A percentile compares a stretch with the other conserved stretches of the same genome.
These are phyloP conservation scores for Phlyctochytrium arcticum DNA, from an alignment of 192 early-diverging fungal species.

Conservation along the genomic window DNA sequence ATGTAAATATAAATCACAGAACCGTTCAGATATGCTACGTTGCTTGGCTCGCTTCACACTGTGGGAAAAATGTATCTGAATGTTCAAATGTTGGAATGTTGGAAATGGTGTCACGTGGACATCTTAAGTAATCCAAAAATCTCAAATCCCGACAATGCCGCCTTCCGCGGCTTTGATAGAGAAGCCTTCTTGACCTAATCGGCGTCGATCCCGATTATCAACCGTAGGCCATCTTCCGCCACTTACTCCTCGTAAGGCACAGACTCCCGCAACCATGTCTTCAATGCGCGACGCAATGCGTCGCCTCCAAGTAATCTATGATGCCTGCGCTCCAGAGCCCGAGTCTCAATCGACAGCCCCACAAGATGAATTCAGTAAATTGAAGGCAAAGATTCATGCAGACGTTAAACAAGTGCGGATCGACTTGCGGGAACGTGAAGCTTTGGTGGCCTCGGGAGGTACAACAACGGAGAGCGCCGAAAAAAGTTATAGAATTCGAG, in stretches of 20 bases:
- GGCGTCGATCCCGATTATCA: too few relatives aligned
- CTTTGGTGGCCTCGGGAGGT: conserved; percentile 30
- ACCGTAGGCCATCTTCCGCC: neutral
- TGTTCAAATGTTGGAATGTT: too few relatives aligned
- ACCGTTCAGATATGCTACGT: too few relatives aligned
- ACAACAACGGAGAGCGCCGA: conserved; percentile 59
- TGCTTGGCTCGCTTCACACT: too few relatives aligned
- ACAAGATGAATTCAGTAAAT: conserved; percentile 53
- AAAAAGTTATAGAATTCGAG: conserved; percentile 54
- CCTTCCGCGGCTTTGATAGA: too few relatives aligned
- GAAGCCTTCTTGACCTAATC: too few relatives aligned
- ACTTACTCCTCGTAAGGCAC: neutral
- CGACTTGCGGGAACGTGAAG: conserved; percentile 51
- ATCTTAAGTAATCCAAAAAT: too few relatives aligned
- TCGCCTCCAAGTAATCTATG: conserved; percentile 54
- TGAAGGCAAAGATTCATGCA: conserved; percentile 48
- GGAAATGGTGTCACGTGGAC: too few relatives aligned
- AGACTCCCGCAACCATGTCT: conserved; percentile 8
- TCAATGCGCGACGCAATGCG: conserved; percentile 55
- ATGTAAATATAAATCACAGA: too few relatives aligned
- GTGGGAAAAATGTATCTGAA: too few relatives aligned
- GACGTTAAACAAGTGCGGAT: conserved; percentile 48
- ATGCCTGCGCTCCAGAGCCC: conserved; percentile 53
- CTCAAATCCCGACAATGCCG: too few relatives aligned
- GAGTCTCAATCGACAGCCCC: conserved; percentile 29